These are phyloP conservation scores for Ceratocystis papillata DNA, from an alignment of 2,329 filamentous ascomycete species.

Conservation along the genomic window DNA sequence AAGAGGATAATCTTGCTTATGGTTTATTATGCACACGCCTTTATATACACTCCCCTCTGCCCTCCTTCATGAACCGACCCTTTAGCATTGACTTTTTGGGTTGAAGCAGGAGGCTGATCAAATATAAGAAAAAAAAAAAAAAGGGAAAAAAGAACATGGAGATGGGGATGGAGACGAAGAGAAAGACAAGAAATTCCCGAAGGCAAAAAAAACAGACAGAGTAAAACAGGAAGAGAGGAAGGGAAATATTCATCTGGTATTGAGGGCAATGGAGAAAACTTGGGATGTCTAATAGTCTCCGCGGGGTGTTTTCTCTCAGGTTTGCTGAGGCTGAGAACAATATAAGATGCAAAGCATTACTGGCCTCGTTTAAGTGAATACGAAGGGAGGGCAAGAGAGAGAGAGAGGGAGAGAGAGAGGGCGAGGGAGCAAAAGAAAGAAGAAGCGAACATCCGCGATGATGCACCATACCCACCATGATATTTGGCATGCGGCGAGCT, in stretches of 20 bases:
- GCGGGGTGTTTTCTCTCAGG: not conserved
- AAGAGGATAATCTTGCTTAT: not conserved
- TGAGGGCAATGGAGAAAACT: not conserved
- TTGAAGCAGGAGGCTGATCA: not conserved
- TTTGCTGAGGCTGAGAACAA: not conserved
- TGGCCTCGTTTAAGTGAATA: not conserved
- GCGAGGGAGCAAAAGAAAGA: not conserved
- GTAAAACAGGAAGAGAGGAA: not conserved
- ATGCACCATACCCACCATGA: no score
- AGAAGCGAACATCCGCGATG: not conserved
- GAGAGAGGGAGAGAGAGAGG: not conserved
- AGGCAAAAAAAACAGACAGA: not conserved
- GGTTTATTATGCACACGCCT: not conserved
- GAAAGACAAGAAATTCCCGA: not conserved
- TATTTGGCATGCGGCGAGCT: no score
- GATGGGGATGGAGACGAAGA: not conserved
- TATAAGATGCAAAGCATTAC: no score
- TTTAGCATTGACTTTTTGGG: no score
- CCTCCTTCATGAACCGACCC: not conserved
- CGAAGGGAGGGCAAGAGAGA: not conserved
- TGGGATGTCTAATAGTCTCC: not conserved
- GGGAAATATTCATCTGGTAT: slow-evolving; percentile 4
- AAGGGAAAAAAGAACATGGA: not conserved
- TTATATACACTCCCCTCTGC: not conserved
- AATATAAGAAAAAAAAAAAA: not conserved